Evolutionary conservation across 2,329 filamentous ascomycete species (phyloP).

Genomic region (Dryadomyces quercus-mongolicae): DNA sequence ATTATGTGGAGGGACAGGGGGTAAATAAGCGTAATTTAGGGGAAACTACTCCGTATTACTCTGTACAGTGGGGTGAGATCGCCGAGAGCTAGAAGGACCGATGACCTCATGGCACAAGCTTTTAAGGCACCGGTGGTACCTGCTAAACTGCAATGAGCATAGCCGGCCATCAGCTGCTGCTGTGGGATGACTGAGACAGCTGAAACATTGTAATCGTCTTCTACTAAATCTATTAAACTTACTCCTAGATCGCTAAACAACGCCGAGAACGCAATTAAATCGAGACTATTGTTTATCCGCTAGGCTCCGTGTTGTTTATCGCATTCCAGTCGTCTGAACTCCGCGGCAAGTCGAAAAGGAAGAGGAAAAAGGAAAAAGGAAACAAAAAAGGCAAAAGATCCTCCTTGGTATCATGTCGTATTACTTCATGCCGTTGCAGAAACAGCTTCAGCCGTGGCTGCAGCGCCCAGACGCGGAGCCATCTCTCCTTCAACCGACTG

Average conservation of each 20-base stretch:
- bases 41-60: not conserved
- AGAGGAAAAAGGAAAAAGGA: not conserved
- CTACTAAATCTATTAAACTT: not conserved
- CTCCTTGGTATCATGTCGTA: not conserved
- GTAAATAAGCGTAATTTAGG: not conserved
- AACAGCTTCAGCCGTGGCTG: not conserved
- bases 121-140: not conserved
- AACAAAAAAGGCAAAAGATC: not conserved
- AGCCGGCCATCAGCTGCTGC: not conserved
- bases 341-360: not conserved
- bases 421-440: not conserved
- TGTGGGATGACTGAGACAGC: not conserved
- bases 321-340: too few relatives aligned
- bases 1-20: not conserved
- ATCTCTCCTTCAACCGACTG: constrained; percentile 23
- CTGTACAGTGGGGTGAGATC: too few relatives aligned
- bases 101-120: constrained; percentile 1
- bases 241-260: not conserved
- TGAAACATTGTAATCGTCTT: not conserved
- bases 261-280: not conserved
- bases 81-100: not conserved
- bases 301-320: too few relatives aligned
- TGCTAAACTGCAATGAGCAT: not conserved
- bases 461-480: constrained; percentile 16
- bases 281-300: too few relatives aligned